Evolutionary conservation across 352 stramenopile genomes (phyloP), one percentile per base, ranked within the genome.

Genomic region (Elongisporangium undulatum): DNA sequence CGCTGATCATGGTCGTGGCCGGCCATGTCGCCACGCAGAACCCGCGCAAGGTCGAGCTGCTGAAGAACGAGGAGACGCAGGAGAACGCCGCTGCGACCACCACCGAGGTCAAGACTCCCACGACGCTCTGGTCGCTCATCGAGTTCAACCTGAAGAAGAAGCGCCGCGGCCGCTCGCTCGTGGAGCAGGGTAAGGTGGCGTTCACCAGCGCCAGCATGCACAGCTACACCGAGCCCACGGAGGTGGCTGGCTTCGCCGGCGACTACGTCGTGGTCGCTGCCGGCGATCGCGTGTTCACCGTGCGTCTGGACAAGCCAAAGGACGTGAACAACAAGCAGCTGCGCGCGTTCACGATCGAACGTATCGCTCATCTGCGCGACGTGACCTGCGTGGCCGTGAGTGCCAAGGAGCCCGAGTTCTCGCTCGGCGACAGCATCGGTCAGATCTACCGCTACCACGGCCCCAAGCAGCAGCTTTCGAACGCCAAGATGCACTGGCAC

Each of bases 401-500:
- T 58, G 79, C 85, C 2, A 61, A 51, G 5, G 51, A 68, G 8
- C 59, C 64, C 2, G 82, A 91, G 63, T 91, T 91, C 49, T 63
- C 84, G 4, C 59, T 91, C n/a, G 85, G 85, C 39, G 83, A 95
- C 51, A 23, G 55, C 10, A 38, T 74, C 6, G 85, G 85, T 15
- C 82, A 92, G 66, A 85, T 95, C 49, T 80, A 79, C 58, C 73
- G 77, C 2, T 86, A 77, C 64, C 61, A 83, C 50, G 56, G 68
- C 15, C 29, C 29, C 29, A 41, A 41, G 29, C 22, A 64, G 38
- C 54, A 63, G 6, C 52, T 56, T 2, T 75, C 69, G 10, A 75
- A 65, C 0, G 70, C 79, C 34, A 88, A 82, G 63, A 75, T 94
- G 68, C 88, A 96, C 66, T 97, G 89, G 89, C 89, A 97, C 62